These are phyloP conservation scores for Boletellus emodensis DNA, from an alignment of 768 basidiomycete genomes.

Conservation along the genomic window DNA sequence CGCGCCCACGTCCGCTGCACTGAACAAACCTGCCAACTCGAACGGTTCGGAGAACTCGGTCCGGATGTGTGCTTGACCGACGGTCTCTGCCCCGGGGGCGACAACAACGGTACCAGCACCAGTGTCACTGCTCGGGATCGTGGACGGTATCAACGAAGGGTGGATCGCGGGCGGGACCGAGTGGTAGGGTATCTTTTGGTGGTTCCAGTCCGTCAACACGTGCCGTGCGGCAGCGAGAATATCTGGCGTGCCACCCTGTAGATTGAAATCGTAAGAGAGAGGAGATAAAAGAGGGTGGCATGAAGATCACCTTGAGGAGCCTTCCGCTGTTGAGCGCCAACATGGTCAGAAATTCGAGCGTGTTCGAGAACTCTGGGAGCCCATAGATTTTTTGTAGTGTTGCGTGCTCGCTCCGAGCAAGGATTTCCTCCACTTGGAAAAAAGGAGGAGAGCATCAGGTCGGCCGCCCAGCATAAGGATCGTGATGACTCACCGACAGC, in stretches of 20 bases:
- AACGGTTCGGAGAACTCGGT: constrained; percentile 72
- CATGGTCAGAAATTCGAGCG: constrained; percentile 87
- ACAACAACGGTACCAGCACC: constrained; percentile 33
- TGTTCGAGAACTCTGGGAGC: constrained; percentile 67
- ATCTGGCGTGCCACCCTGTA: constrained; percentile 88
- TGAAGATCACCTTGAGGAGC: constrained; percentile 63
- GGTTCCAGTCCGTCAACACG: constrained; percentile 89
- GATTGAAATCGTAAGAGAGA: too few relatives aligned
- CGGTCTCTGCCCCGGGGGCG: constrained; percentile 73
- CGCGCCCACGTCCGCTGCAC: constrained; percentile 76
- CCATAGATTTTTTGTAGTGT: constrained; percentile 82
- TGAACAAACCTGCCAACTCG: constrained; percentile 75
- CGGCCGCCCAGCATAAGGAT: too few relatives aligned
- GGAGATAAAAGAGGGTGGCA: too few relatives aligned
- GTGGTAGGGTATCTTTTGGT: constrained; percentile 91
- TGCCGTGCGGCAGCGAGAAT: too few relatives aligned
- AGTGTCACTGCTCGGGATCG: constrained; percentile 30
- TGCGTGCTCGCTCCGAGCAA: constrained; percentile 61
- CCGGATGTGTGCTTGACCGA: constrained; percentile 80
- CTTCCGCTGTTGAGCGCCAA: constrained; percentile 79
- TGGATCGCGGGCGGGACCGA: constrained; percentile 76
- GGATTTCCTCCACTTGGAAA: constrained; percentile 77
- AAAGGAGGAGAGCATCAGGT: not conserved
- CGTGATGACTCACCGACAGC: constrained; percentile 63
- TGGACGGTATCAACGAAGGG: constrained; percentile 66